A percentile compares a stretch with the other conserved stretches of the same genome.
Evolutionary conservation across 192 early-diverging fungal genomes (phyloP).

Genomic region (Coemansia sp.): DNA sequence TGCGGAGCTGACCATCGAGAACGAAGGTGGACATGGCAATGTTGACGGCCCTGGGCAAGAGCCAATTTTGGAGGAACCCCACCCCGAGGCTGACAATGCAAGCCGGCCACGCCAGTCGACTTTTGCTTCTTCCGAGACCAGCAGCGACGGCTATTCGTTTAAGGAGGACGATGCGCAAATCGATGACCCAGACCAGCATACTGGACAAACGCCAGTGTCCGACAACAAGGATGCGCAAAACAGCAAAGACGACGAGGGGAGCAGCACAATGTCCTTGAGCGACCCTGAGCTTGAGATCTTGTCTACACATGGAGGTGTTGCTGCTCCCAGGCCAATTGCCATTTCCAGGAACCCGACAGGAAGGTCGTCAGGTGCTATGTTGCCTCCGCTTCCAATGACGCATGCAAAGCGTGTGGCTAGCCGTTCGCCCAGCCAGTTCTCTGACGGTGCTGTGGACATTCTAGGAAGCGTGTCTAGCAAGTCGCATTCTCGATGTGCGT

Average conservation of each 20-base stretch:
- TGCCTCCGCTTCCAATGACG: not conserved
- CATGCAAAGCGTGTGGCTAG: slow-evolving; percentile 26
- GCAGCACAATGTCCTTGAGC: slow-evolving; percentile 46
- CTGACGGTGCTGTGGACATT: slow-evolving; percentile 14
- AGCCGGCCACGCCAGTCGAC: not conserved
- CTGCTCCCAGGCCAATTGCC: not conserved
- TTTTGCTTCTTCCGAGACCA: slow-evolving; percentile 14
- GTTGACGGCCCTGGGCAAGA: not conserved
- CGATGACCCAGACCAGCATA: slow-evolving; percentile 1
- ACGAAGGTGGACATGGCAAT: not conserved
- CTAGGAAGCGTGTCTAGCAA: slow-evolving; percentile 15
- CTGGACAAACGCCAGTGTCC: not conserved
- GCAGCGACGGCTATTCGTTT: slow-evolving; percentile 46
- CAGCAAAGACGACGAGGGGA: slow-evolving; percentile 13
- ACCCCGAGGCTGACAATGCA: not conserved
- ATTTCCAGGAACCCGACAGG: slow-evolving; percentile 7
- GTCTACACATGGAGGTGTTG: not conserved
- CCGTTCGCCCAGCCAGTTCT: slow-evolving; percentile 30
- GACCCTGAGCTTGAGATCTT: slow-evolving; percentile 28
- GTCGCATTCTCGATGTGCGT: slow-evolving; percentile 51
- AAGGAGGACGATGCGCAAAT: not conserved
- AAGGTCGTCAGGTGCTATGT: not conserved
- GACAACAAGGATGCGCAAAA: not conserved
- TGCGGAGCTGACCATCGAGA: slow-evolving; percentile 11
- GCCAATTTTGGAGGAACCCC: not conserved